phyloP scores from a whole-genome alignment of 2,329 filamentous ascomycete species.

The Cladosporium phlei region DNA sequence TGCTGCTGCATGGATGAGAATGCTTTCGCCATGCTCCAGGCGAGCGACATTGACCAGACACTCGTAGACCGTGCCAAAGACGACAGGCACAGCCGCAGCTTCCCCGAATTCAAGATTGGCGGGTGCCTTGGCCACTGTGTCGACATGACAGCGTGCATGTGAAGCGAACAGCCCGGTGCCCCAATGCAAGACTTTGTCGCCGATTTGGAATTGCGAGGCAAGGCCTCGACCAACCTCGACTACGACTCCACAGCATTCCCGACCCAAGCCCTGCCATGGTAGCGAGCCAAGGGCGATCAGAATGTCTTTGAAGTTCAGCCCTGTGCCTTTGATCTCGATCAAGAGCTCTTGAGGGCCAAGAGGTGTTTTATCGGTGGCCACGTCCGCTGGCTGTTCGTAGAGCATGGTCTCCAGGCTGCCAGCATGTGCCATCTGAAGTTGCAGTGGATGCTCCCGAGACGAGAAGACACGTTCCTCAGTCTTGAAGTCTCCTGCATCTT shows the following conservation, averaged over 20 bases:
- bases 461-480: too few species aligned
- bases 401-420: too few species aligned
- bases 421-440: too few species aligned
- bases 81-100: conserved; percentile 9
- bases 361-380: too few species aligned
- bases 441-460: too few species aligned
- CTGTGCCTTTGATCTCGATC: conserved; percentile 23
- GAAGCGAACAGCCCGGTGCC: neutral
- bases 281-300: conserved; percentile 19
- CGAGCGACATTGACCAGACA: conserved; percentile 26
- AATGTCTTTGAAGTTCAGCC: conserved; percentile 26
- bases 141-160: neutral
- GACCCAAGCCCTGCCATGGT: conserved; percentile 2
- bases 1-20: conserved; percentile 33
- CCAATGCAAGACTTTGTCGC: neutral
- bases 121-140: conserved; percentile 24
- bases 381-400: too few species aligned
- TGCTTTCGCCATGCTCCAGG: conserved; percentile 30
- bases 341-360: too few species aligned
- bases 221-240: too few species aligned
- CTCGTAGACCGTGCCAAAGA: conserved; percentile 24
- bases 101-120: conserved; percentile 19
- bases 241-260: neutral
- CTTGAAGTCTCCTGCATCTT: too few species aligned
- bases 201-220: too few species aligned